Conservation (phyloP, 2,329 filamentous ascomycete genomes). For the Fusarium sacchari region DNA sequence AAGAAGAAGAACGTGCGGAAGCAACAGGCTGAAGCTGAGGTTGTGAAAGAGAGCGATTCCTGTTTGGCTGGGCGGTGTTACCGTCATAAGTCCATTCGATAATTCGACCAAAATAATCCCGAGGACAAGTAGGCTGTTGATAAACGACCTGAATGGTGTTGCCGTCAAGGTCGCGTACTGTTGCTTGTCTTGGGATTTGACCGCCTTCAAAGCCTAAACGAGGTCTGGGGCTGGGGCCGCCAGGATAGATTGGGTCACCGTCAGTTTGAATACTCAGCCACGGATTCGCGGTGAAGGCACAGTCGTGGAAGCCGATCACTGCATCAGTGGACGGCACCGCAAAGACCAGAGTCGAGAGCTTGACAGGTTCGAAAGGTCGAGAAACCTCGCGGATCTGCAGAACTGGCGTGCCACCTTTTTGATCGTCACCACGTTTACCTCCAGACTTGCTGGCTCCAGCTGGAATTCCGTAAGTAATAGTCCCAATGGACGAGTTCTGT, state of each 20-base stretch:
- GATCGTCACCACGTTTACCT: conserved; percentile 39
- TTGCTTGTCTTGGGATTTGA: conserved; percentile 53
- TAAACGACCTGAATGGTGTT: conserved; percentile 86
- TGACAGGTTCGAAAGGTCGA: conserved; percentile 52
- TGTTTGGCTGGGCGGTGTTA: conserved; percentile 37
- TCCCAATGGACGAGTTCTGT: conserved; percentile 49
- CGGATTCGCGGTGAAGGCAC: conserved; percentile 70
- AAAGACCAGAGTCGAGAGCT: conserved; percentile 68
- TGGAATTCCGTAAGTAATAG: conserved; percentile 53
- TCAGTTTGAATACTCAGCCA: conserved; percentile 54
- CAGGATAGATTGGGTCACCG: conserved; percentile 35
- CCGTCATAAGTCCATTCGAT: conserved; percentile 62
- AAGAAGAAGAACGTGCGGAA: conserved; percentile 36
- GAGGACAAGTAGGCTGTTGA: conserved; percentile 40
- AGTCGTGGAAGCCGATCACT: conserved; percentile 77
- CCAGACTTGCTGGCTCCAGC: conserved; percentile 26
- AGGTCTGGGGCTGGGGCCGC: conserved; percentile 33
- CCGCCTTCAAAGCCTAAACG: conserved; percentile 49
- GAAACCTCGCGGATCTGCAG: conserved; percentile 58
- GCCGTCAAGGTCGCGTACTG: conserved; percentile 81
- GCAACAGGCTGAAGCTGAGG: conserved; percentile 31
- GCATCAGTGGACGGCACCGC: conserved; percentile 72
- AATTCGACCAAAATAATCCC: conserved; percentile 56
- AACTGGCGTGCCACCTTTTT: conserved; percentile 44
- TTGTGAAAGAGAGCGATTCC: conserved; percentile 38